phyloP scores from a whole-genome alignment of 164 flowering plant genomes.

The Pachysandra terminalis region DNA sequence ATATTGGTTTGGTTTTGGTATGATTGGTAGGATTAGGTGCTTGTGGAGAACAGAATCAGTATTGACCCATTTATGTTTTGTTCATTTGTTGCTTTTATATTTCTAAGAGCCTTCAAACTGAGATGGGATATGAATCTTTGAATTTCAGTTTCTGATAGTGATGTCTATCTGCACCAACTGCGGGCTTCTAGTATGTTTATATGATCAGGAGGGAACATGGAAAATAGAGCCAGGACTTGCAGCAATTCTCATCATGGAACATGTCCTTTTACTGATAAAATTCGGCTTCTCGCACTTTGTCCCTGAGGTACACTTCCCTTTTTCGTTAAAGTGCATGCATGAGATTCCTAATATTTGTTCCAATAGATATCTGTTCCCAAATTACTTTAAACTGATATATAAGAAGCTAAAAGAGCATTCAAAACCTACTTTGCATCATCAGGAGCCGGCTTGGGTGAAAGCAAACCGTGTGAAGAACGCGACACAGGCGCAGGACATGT shows the following conservation, averaged over 20 bases:
- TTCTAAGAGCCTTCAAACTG: neutral
- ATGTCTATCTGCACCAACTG: constrained; percentile 88
- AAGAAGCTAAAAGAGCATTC: neutral
- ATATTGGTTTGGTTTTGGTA: neutral
- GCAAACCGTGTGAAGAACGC: constrained; percentile 71
- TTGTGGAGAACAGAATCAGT: neutral
- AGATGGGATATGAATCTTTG: neutral
- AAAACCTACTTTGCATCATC: constrained; percentile 21
- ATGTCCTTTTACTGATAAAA: constrained; percentile 70
- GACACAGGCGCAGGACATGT: constrained; percentile 70
- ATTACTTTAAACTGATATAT: no score
- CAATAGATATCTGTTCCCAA: no score
- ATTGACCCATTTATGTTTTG: no score
- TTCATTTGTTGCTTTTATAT: neutral
- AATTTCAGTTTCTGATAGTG: constrained; percentile 74
- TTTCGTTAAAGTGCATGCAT: neutral
- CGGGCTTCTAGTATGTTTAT: constrained; percentile 69
- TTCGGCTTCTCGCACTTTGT: constrained; percentile 83
- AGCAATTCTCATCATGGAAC: constrained; percentile 87
- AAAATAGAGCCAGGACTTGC: constrained; percentile 90
- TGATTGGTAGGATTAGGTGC: no score
- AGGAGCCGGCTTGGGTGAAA: constrained; percentile 98
- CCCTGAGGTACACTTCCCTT: constrained; percentile 61
- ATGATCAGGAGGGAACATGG: constrained; percentile 81
- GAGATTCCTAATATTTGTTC: neutral